These are phyloP conservation scores for Metschnikowia anglica DNA, from an alignment of 805 yeast species.

Conservation along the genomic window DNA sequence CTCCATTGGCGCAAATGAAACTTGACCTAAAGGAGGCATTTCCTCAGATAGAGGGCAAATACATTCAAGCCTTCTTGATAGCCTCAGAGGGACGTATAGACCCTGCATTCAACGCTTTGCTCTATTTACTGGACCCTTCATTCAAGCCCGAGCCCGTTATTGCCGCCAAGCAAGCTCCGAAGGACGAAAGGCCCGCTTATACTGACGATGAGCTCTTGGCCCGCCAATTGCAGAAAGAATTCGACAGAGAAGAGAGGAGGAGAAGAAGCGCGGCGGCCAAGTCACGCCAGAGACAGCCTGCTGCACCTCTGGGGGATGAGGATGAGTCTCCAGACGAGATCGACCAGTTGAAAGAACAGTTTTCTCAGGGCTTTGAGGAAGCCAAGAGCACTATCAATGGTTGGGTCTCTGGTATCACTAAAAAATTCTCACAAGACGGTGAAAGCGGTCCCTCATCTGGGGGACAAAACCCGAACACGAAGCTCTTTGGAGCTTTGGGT, in stretches of 20 bases:
- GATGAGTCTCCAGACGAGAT: slow-evolving; percentile 57
- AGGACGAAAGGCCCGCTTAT: slow-evolving; percentile 27
- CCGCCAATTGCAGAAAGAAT: slow-evolving; percentile 70
- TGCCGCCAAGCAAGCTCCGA: slow-evolving; percentile 4
- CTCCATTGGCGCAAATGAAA: slow-evolving; percentile 54
- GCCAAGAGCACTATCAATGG: slow-evolving; percentile 71
- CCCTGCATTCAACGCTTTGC: slow-evolving; percentile 83
- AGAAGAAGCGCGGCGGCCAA: slow-evolving; percentile 25
- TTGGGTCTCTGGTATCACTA: slow-evolving; percentile 73
- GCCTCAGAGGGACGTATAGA: slow-evolving; percentile 82
- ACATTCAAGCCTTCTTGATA: slow-evolving; percentile 74
- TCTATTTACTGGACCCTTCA: slow-evolving; percentile 74
- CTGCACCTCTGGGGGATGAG: slow-evolving; percentile 18
- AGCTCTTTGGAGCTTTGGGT: slow-evolving; percentile 47
- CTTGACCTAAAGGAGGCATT: slow-evolving; percentile 79
- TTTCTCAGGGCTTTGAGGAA: slow-evolving; percentile 76
- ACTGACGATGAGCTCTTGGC: slow-evolving; percentile 81
- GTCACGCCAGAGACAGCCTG: slow-evolving; percentile 16
- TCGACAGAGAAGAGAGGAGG: slow-evolving; percentile 41
- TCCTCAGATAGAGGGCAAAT: slow-evolving; percentile 70
- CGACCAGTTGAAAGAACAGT: slow-evolving; percentile 63
- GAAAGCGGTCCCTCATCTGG: slow-evolving; percentile 12
- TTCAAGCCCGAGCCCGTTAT: slow-evolving; percentile 51
- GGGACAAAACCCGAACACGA: slow-evolving; percentile 24
- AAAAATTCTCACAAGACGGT: slow-evolving; percentile 39